These are phyloP conservation scores for Cladosporium sp. DNA, from an alignment of 2,329 filamentous ascomycete genomes.

Conservation along the genomic window DNA sequence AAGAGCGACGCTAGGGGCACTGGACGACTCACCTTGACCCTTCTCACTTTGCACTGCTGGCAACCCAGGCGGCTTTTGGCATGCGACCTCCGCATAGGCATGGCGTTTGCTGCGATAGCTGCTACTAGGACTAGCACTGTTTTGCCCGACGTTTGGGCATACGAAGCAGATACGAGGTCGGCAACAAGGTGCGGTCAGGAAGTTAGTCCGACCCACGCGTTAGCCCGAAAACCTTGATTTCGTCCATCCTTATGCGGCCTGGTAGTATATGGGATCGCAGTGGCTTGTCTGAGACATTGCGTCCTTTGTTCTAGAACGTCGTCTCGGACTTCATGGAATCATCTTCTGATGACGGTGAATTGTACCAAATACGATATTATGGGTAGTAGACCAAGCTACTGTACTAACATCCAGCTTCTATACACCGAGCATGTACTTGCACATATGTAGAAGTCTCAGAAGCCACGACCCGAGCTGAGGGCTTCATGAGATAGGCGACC, in stretches of 20 bases:
- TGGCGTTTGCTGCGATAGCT: slow-evolving; percentile 1
- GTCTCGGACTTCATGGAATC: too few relatives aligned
- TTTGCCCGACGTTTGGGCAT: slow-evolving; percentile 8
- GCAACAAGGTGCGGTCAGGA: slow-evolving; percentile 9
- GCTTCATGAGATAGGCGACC: too few relatives aligned
- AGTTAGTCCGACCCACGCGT: slow-evolving; percentile 10
- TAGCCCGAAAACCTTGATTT: slow-evolving; percentile 11
- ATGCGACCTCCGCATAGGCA: slow-evolving; percentile 19
- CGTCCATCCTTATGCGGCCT: not conserved
- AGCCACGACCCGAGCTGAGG: too few relatives aligned
- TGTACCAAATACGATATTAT: too few relatives aligned
- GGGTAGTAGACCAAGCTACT: too few relatives aligned
- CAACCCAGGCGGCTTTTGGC: slow-evolving; percentile 25
- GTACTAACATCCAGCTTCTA: too few relatives aligned
- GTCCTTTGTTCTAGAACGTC: too few relatives aligned
- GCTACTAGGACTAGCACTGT: not conserved
- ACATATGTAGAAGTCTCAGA: too few relatives aligned
- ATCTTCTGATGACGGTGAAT: too few relatives aligned
- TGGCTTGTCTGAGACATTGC: not conserved
- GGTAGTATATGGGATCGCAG: not conserved
- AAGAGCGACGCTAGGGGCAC: too few relatives aligned
- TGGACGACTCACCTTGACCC: slow-evolving; percentile 25
- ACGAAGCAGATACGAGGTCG: slow-evolving; percentile 13
- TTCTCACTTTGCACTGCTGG: slow-evolving; percentile 24
- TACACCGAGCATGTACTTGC: too few relatives aligned